These are phyloP conservation scores for Bolboschoenoplectus hybrid DNA, from an alignment of 202 grass and related monocot species.

Conservation along the genomic window DNA sequence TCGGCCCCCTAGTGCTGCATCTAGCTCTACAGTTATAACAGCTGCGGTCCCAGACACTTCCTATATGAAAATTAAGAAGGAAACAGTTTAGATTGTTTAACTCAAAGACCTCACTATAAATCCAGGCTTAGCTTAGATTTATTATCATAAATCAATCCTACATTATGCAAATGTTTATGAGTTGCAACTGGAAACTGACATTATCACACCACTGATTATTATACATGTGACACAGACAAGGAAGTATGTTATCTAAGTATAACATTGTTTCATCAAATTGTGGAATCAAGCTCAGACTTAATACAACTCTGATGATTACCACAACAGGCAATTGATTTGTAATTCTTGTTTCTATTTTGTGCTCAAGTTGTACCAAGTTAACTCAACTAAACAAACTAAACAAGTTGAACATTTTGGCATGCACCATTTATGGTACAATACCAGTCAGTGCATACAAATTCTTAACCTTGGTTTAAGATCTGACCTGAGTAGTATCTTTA, in stretches of 20 bases:
- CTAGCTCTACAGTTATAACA: slow-evolving; percentile 91
- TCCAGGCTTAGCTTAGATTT: neutral
- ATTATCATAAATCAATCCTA: neutral
- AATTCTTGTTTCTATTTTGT: neutral
- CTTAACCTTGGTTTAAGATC: slow-evolving; percentile 31
- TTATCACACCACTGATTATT: slow-evolving; percentile 1
- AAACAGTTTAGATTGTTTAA: slow-evolving; percentile 35
- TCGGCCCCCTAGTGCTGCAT: slow-evolving; percentile 88
- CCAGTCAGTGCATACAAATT: slow-evolving; percentile 33
- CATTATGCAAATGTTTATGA: neutral
- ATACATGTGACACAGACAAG: neutral
- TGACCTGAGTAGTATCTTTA: slow-evolving; percentile 92
- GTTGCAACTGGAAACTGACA: neutral
- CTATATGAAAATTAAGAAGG: slow-evolving; percentile 54
- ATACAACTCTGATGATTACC: neutral
- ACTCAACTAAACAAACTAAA: neutral
- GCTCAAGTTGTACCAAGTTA: slow-evolving; percentile 18
- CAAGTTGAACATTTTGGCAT: slow-evolving; percentile 36
- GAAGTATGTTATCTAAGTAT: neutral
- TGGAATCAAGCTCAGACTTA: neutral
- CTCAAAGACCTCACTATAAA: neutral
- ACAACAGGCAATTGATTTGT: neutral
- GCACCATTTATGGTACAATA: slow-evolving; percentile 15
- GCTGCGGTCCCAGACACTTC: slow-evolving; percentile 95
- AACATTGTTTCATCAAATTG: neutral